phyloP scores from a whole-genome alignment of 495 filamentous ascomycete genomes.

The Neurospora discreta region DNA sequence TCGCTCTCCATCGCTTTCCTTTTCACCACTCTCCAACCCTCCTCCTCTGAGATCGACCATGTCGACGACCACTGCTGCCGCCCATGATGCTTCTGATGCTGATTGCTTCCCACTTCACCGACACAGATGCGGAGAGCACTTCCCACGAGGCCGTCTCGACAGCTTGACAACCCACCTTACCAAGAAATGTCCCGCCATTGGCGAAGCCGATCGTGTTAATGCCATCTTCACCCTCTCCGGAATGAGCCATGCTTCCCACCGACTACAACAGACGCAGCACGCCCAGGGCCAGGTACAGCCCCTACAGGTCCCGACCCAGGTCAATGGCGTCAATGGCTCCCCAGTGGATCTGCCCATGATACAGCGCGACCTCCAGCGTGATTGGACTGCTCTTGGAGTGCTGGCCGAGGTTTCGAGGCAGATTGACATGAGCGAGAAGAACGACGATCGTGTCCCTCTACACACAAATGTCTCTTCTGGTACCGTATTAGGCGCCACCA shows the following conservation, averaged over 20 bases:
- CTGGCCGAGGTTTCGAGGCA: slow-evolving; percentile 75
- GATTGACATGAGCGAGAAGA: slow-evolving; percentile 44
- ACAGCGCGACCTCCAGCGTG: slow-evolving; percentile 18
- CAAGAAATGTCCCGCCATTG: slow-evolving; percentile 70
- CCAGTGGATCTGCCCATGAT: slow-evolving; percentile 21
- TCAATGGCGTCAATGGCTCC: slow-evolving; percentile 24
- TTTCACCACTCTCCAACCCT: background rate
- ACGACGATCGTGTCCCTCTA: slow-evolving; percentile 25
- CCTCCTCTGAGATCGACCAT: slow-evolving; percentile 1
- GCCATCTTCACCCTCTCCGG: slow-evolving; percentile 43
- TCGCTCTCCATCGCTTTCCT: background rate
- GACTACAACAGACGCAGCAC: slow-evolving; percentile 14
- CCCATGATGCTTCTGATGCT: background rate
- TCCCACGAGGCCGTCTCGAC: slow-evolving; percentile 76
- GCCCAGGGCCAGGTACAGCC: slow-evolving; percentile 12
- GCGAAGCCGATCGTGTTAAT: slow-evolving; percentile 52
- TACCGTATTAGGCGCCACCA: background rate
- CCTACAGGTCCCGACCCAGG: slow-evolving; percentile 22
- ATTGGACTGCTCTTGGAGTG: slow-evolving; percentile 66
- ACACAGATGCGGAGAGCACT: slow-evolving; percentile 61
- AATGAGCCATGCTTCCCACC: slow-evolving; percentile 21
- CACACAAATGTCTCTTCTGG: slow-evolving; percentile 1
- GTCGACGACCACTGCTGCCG: background rate
- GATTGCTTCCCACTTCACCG: background rate
- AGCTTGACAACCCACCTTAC: slow-evolving; percentile 65